Conservation (phyloP, 192 early-diverging fungal genomes). For the Backusella luteola region DNA sequence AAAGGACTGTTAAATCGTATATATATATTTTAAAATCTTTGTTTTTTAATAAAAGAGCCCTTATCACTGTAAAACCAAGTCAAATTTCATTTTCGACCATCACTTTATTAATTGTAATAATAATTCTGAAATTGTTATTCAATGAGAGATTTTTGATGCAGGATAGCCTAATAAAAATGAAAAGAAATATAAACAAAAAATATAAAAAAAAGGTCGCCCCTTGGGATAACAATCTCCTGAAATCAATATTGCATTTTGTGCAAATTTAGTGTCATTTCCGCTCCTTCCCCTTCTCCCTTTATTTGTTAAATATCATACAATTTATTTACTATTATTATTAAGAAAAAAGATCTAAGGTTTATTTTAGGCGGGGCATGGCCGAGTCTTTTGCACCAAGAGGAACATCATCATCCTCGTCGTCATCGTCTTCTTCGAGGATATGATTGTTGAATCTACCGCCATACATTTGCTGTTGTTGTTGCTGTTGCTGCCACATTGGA, state of each 20-base stretch:
- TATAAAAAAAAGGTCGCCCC: background rate
- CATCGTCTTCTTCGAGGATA: conserved; percentile 21
- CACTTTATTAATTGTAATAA: too few relatives aligned
- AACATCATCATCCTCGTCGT: conserved; percentile 35
- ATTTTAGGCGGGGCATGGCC: conserved; percentile 10
- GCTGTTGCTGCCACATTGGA: conserved; percentile 16
- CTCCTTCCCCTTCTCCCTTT: background rate
- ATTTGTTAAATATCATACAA: background rate
- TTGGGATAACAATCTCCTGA: background rate
- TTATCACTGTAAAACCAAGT: background rate
- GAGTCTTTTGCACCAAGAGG: conserved; percentile 27
- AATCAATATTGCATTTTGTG: background rate
- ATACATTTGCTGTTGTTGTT: conserved; percentile 22
- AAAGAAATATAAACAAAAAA: background rate
- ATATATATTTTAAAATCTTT: background rate
- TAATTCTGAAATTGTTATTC: too few relatives aligned
- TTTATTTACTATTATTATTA: background rate
- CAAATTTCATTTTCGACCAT: background rate
- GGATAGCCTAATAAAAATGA: background rate
- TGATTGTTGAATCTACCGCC: conserved; percentile 1
- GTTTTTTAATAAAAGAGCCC: background rate
- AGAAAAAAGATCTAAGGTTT: background rate
- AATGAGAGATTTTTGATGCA: background rate
- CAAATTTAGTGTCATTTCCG: background rate
- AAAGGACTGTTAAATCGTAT: background rate